These are phyloP conservation scores for Emmonsia crescens DNA, from an alignment of 2,329 filamentous ascomycete genomes.

Conservation along the genomic window DNA sequence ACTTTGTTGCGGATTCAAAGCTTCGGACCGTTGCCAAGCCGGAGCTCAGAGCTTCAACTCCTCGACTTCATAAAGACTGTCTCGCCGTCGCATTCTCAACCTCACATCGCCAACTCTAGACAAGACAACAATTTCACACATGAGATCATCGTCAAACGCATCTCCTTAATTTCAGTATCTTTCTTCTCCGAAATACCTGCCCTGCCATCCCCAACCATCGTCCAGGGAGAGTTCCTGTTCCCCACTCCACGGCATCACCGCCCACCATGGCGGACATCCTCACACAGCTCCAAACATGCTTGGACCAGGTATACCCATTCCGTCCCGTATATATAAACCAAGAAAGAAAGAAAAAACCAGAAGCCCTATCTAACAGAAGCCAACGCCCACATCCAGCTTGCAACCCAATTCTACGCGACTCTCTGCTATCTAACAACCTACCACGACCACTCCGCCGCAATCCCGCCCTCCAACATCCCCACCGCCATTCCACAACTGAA, in stretches of 20 bases:
- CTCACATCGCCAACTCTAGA: background rate
- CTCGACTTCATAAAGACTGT: background rate
- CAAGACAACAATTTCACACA: background rate
- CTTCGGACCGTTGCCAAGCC: background rate
- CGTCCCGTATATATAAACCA: background rate
- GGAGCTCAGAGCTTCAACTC: background rate
- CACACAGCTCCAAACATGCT: slow-evolving; percentile 41
- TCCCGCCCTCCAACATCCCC: slow-evolving; percentile 21
- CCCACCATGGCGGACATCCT: slow-evolving; percentile 36
- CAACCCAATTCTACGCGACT: slow-evolving; percentile 42
- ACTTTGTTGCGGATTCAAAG: background rate
- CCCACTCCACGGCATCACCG: background rate
- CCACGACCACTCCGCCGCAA: slow-evolving; percentile 34
- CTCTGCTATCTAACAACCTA: slow-evolving; percentile 39
- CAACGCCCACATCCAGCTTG: slow-evolving; percentile 24
- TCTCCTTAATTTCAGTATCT: background rate
- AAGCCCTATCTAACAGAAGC: background rate
- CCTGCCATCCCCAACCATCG: background rate
- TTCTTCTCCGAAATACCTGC: background rate
- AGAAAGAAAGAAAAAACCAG: background rate
- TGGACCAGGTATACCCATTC: slow-evolving; percentile 33
- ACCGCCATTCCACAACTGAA: slow-evolving; percentile 28
- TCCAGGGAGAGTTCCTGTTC: background rate
- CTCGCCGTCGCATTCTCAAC: background rate
- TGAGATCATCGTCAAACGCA: background rate